Evolutionary conservation across 495 filamentous ascomycete genomes (phyloP).

Genomic region (Cairneyella variabilis): DNA sequence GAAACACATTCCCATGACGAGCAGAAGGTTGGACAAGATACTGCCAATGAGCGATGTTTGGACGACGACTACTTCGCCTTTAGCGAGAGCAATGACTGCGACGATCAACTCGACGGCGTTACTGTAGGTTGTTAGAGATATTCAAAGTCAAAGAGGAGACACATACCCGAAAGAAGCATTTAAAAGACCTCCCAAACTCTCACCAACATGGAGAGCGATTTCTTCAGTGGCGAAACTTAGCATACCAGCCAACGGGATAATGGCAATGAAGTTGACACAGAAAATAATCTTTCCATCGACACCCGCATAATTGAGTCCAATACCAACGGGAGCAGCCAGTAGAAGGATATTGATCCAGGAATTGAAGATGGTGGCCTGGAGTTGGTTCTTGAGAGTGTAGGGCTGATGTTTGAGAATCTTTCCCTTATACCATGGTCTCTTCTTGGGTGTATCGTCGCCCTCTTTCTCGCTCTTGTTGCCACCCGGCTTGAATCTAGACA

Average conservation of each 20-base stretch:
- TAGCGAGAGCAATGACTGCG: constrained; percentile 72
- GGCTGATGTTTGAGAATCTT: constrained; percentile 34
- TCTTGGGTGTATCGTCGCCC: constrained; percentile 33
- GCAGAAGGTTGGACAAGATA: constrained; percentile 86
- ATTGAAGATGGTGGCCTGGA: constrained; percentile 66
- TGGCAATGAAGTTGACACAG: constrained; percentile 84
- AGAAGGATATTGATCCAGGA: constrained; percentile 84
- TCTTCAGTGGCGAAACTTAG: constrained; percentile 92
- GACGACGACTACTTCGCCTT: constrained; percentile 77
- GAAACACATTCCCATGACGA: constrained; percentile 93
- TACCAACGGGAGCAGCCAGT: constrained; percentile 75
- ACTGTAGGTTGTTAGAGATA: constrained; percentile 33
- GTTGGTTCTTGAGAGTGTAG: constrained; percentile 66
- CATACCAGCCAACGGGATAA: constrained; percentile 83
- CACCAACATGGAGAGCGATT: constrained; percentile 75
- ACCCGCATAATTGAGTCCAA: constrained; percentile 63
- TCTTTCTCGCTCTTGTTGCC: constrained; percentile 18
- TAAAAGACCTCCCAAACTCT: constrained; percentile 79
- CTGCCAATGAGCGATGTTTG: constrained; percentile 89
- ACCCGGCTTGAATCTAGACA: constrained; percentile 3
- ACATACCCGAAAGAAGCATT: constrained; percentile 85
- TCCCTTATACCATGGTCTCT: constrained; percentile 29
- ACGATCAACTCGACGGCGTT: constrained; percentile 94
- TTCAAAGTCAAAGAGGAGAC: background rate
- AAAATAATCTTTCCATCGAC: constrained; percentile 55